Evolutionary conservation across 2,329 filamentous ascomycete genomes (phyloP), one percentile per base, ranked within the genome.

Genomic region (Seiridium unicorne): DNA sequence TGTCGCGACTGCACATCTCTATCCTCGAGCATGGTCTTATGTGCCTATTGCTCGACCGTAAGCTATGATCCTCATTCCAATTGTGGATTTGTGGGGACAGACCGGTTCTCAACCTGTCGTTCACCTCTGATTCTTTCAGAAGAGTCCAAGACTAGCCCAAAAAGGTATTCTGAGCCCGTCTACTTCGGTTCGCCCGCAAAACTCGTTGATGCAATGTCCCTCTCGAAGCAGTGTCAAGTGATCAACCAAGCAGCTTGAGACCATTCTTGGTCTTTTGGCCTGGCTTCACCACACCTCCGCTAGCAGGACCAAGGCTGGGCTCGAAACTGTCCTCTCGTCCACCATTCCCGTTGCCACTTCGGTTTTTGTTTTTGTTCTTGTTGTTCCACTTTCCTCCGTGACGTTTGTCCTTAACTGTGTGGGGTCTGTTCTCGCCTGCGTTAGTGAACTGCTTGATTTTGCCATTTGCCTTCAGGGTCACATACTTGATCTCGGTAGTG

Each of bases 401-500:
- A 34, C 67, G 66, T 61, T 69, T 69, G 60, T 90, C 89, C 69
- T 86, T 87, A 66, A 86, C 83, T n/a, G 82, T 83, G 10, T 88
- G 82, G 4, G 92, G 86, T 46, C 60, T 61, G 53, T 31, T n/a
- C 31, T 34, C 3, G 46, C 31, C 32, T 4, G 18, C 26, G 44
- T 61, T 47, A 61, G 56, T 40, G 36, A 13, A 26, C 11, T 35
- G 42, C 26, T 34, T 40, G 6, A 8, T 11, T 9, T 10, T 5
- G 18, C 55, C 1, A 2, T 38, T 7, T 11, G 26, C 3, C 32
- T 8, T 13, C 48, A 34, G 31, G n/a, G 38, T 7, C 18, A 61
- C 60, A 31, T 57, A 59, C 72, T 91, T 92, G 74, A 99, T 92
- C 74, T 98, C 93, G 5, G 94, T 97, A 66, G 89, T 96, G 65